These are phyloP conservation scores for Verbena officinalis DNA, from an alignment of 257 asterid species.

Conservation along the genomic window DNA sequence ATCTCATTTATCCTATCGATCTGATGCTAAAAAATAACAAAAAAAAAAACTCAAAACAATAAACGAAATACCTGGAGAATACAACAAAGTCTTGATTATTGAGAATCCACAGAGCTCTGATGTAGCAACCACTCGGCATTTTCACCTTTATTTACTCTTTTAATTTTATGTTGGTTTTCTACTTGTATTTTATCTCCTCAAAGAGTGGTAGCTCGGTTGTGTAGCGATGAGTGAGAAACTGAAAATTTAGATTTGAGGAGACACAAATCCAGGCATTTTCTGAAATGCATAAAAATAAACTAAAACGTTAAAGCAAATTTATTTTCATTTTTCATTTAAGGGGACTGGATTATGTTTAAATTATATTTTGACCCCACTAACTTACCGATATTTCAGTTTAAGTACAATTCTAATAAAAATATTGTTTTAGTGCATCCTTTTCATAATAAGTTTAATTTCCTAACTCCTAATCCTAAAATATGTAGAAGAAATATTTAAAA, in stretches of 20 bases:
- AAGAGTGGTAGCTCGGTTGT: background rate
- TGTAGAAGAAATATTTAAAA: too few relatives aligned
- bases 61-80: slow-evolving; percentile 69
- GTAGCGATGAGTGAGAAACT: slow-evolving; percentile 25
- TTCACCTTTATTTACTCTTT: slow-evolving; percentile 4
- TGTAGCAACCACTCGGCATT: slow-evolving; percentile 79
- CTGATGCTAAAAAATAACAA: slow-evolving; percentile 2
- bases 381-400: background rate
- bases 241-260: too few relatives aligned
- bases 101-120: slow-evolving; percentile 96
- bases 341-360: too few relatives aligned
- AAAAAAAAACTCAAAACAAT: background rate
- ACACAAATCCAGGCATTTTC: background rate
- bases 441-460: too few relatives aligned
- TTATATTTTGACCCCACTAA: background rate
- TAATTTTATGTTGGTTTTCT: background rate
- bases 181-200: background rate
- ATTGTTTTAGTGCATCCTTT: background rate
- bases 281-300: background rate
- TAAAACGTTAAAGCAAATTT: background rate
- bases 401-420: background rate
- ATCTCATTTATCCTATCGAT: slow-evolving; percentile 21
- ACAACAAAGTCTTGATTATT: slow-evolving; percentile 71
- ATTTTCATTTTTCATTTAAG: background rate
- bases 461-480: too few relatives aligned